A percentile compares a stretch with the other conserved stretches of the same genome.
Evolutionary conservation across 2,329 filamentous ascomycete species (phyloP).

Genomic region (Ophiostoma himal-ulmi): DNA sequence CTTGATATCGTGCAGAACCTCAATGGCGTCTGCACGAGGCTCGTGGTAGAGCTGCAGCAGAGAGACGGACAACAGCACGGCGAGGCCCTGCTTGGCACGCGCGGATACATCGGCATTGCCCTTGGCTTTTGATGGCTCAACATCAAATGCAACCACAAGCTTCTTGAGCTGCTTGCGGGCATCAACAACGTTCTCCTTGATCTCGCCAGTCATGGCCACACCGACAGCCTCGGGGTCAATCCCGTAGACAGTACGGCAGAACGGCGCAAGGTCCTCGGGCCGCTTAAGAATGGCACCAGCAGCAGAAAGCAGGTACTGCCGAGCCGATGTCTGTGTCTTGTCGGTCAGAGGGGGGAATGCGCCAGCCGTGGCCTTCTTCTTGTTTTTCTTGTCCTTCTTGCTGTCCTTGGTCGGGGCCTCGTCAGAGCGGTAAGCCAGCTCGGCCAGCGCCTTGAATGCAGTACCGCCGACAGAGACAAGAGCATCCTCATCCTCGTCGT

Average conservation of each 20-base stretch:
- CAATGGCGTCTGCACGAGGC: constrained; percentile 70
- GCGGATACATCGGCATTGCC: constrained; percentile 29
- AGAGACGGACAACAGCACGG: constrained; percentile 75
- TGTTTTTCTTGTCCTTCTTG: constrained; percentile 5
- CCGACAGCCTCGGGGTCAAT: constrained; percentile 47
- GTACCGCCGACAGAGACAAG: constrained; percentile 35
- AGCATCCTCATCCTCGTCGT: constrained; percentile 27
- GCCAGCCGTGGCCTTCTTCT: constrained; percentile 27
- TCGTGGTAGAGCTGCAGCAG: constrained; percentile 87
- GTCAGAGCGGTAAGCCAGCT: constrained; percentile 47
- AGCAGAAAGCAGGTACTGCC: constrained; percentile 52
- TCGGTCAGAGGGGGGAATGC: constrained; percentile 43
- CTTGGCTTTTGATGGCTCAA: constrained; percentile 39
- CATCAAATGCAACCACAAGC: constrained; percentile 37
- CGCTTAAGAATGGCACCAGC: constrained; percentile 53
- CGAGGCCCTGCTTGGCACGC: constrained; percentile 58
- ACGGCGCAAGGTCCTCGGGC: constrained; percentile 46
- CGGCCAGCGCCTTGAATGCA: constrained; percentile 49
- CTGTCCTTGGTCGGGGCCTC: constrained; percentile 1
- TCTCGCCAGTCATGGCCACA: constrained; percentile 51
- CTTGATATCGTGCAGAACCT: constrained; percentile 75
- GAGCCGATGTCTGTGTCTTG: constrained; percentile 49
- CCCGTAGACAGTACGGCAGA: constrained; percentile 50
- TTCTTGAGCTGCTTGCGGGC: constrained; percentile 46
- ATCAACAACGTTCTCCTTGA: constrained; percentile 47